These are phyloP conservation scores for Diaporthe destruens DNA, from an alignment of 2,329 filamentous ascomycete species.

Conservation along the genomic window DNA sequence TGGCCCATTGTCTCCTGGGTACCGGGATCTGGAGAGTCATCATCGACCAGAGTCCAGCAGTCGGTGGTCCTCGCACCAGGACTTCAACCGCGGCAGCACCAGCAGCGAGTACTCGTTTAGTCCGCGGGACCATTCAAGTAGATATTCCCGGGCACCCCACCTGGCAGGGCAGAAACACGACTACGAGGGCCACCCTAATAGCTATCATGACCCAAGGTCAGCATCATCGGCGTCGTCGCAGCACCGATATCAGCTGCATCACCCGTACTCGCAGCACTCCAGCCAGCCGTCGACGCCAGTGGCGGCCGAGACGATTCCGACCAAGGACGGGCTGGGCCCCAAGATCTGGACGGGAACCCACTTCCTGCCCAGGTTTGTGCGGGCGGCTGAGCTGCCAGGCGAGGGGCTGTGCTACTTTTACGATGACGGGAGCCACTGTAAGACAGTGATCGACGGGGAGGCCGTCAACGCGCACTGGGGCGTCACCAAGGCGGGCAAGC, in stretches of 20 bases:
- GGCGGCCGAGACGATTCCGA: slow-evolving; percentile 58
- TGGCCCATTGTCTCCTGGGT: slow-evolving; percentile 60
- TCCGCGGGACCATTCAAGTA: slow-evolving; percentile 51
- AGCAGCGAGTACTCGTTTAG: slow-evolving; percentile 61
- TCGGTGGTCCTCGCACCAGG: slow-evolving; percentile 56
- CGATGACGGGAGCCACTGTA: slow-evolving; percentile 86
- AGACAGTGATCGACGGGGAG: slow-evolving; percentile 86
- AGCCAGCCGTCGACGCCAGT: slow-evolving; percentile 49
- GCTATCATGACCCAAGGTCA: slow-evolving; percentile 23
- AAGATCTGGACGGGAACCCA: slow-evolving; percentile 79
- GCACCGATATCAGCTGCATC: slow-evolving; percentile 32
- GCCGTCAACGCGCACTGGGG: slow-evolving; percentile 93
- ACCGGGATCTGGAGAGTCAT: slow-evolving; percentile 54
- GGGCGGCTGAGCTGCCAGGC: slow-evolving; percentile 76
- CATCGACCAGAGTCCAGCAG: slow-evolving; percentile 51
- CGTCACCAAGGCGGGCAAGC: slow-evolving; percentile 93
- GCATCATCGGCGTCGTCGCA: slow-evolving; percentile 29
- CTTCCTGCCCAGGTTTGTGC: slow-evolving; percentile 75
- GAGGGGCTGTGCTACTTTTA: slow-evolving; percentile 89
- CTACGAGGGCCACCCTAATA: slow-evolving; percentile 46
- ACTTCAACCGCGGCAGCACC: slow-evolving; percentile 51
- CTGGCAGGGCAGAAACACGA: slow-evolving; percentile 52
- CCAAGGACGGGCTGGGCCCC: slow-evolving; percentile 72
- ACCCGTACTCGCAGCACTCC: slow-evolving; percentile 44
- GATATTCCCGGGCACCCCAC: slow-evolving; percentile 45